A percentile compares a stretch with the other conserved stretches of the same genome.
phyloP scores from a whole-genome alignment of 1,284 basidiomycete species.

The Xerocomus nothofagi region DNA sequence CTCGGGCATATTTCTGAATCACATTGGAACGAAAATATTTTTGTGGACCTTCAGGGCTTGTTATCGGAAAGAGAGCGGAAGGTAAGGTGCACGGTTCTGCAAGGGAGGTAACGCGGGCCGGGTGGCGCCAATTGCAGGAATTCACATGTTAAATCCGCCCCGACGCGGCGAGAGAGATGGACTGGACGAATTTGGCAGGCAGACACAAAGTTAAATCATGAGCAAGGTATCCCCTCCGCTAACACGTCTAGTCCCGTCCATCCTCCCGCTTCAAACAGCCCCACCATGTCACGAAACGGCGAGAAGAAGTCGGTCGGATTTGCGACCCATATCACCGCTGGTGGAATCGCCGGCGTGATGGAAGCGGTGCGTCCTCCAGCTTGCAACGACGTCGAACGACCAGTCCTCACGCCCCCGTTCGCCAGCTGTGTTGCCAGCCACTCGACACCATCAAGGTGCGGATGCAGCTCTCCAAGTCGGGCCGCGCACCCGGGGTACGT shows the following conservation, averaged over 20 bases:
- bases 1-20: constrained; percentile 2
- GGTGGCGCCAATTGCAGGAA: constrained; percentile 19
- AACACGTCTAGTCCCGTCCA: background rate
- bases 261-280: background rate
- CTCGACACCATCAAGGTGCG: constrained; percentile 98
- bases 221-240: background rate
- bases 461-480: constrained; percentile 92
- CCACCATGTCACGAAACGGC: constrained; percentile 55
- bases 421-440: constrained; percentile 74
- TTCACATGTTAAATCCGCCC: constrained; percentile 33
- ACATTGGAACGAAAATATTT: constrained; percentile 9
- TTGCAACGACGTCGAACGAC: background rate
- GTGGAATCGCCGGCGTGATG: constrained; percentile 87
- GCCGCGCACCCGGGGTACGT: constrained; percentile 77
- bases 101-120: constrained; percentile 24
- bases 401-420: background rate
- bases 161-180: background rate
- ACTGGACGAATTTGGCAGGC: background rate
- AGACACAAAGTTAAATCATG: constrained; percentile 18
- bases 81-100: no score
- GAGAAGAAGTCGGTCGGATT: constrained; percentile 78
- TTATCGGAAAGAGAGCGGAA: constrained; percentile 28
- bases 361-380: constrained; percentile 69
- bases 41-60: no score
- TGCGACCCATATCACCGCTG: constrained; percentile 89